Base-by-base conservation (phyloP, 2,329 filamentous ascomycete genomes). In the Cordyceps farinosa region DNA sequence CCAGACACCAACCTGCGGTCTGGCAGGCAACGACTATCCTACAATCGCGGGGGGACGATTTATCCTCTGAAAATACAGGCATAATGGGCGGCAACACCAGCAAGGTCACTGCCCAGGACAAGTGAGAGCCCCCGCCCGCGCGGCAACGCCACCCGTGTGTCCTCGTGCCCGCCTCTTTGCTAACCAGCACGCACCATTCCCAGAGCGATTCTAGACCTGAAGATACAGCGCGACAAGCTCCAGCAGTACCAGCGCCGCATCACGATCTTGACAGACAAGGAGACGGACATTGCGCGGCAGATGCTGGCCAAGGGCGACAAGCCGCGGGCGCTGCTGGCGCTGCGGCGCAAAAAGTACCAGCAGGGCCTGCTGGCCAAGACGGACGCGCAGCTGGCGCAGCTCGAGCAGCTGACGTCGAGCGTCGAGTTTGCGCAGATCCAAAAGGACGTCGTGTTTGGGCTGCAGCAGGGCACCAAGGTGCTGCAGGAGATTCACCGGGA, bases 341-440 rank as follows among this genome's bases (percentile, higher is more conserved):
- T 99, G 65, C 89, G 95, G 63, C 87, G 93, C 69, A 97, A 97
- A 79, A 99, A 98, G 76, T 98, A 97, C 81, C 95, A 99, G 75
- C 91, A 98, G 75, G 89, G 90, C 32, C 83, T 98, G 29, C 84
- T 98, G 13, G 82, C 85, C 65, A 94, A 96, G 80, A 97, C 94
- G 13, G 94, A 99, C 77, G 86, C 87, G 63, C 94, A 98, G 79
- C 85, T 99, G n/a, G 92, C 91, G 68, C 92, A 97, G 77, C 82
- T 99, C 27, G 93, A 99, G 80, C 87, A 91, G 72, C 80, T 99
- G 68, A 95, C 91, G 9, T 86, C 87, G 62, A 92, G 87, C 73
- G 92, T 99, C 71, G 95, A 99, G 78, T 99, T 99, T 77, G 92
- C 95, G 45, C 85, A 94, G 32, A 95, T 99, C 68, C 94, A 98